phyloP scores from a whole-genome alignment of 2,329 filamentous ascomycete species.

The Verticillium longisporum region DNA sequence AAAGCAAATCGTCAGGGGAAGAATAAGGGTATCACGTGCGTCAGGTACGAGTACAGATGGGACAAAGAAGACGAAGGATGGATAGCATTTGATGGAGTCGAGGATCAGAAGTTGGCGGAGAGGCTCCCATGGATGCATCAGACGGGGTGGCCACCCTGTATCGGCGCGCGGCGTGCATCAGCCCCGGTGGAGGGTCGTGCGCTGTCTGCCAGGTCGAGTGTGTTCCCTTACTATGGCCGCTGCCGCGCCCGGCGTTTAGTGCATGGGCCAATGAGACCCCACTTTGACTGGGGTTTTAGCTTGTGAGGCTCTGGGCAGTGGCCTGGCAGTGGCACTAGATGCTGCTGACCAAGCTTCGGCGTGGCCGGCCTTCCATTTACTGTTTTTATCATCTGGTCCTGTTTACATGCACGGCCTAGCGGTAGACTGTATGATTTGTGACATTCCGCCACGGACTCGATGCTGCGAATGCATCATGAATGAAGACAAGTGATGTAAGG shows the following conservation, averaged over 20 bases:
- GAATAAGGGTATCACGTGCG: neutral
- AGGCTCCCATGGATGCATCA: neutral
- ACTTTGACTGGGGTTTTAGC: neutral
- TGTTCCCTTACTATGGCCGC: neutral
- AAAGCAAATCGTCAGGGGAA: neutral
- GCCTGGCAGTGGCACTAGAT: neutral
- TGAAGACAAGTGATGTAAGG: neutral
- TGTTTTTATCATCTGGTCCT: too few relatives aligned
- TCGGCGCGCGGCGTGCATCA: neutral
- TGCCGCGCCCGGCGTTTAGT: neutral
- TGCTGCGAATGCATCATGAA: neutral
- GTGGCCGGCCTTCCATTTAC: neutral
- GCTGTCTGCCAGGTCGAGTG: neutral
- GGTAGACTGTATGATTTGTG: too few relatives aligned
- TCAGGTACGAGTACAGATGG: neutral
- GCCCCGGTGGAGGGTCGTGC: neutral
- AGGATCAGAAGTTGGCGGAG: neutral
- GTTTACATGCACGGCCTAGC: too few relatives aligned
- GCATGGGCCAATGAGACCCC: neutral
- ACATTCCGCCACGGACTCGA: neutral
- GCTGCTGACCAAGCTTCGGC: neutral
- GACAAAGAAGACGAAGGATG: neutral
- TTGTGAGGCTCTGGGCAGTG: neutral
- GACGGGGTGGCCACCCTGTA: neutral
- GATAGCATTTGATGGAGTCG: neutral